A percentile compares a stretch with the other conserved stretches of the same genome.
phyloP scores from a whole-genome alignment of 805 yeast genomes.

The Yamadazyma nakazawae region DNA sequence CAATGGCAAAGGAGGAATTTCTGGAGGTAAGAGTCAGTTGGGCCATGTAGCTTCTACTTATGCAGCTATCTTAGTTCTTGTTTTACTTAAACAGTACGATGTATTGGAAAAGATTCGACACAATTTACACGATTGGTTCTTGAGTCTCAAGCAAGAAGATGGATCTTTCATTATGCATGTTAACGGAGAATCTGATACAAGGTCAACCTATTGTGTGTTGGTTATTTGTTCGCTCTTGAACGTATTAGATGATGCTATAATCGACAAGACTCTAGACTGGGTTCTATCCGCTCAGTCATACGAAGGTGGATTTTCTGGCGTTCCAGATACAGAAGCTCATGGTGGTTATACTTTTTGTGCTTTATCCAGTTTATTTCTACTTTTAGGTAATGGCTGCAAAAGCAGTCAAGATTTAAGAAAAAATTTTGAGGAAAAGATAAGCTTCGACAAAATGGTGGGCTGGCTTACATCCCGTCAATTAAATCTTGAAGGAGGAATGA shows the following conservation, averaged over 20 bases:
- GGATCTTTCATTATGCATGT: slow-evolving; percentile 77
- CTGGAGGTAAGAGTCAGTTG: slow-evolving; percentile 80
- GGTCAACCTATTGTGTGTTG: slow-evolving; percentile 88
- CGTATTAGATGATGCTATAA: slow-evolving; percentile 59
- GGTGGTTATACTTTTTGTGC: slow-evolving; percentile 97
- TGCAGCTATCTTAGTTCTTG: slow-evolving; percentile 67
- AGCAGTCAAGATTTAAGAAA: slow-evolving; percentile 15
- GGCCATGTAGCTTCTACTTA: slow-evolving; percentile 86
- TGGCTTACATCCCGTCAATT: slow-evolving; percentile 78
- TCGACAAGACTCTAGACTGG: slow-evolving; percentile 55
- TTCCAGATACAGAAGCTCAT: slow-evolving; percentile 81
- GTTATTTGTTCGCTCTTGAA: slow-evolving; percentile 64
- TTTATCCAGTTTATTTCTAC: slow-evolving; percentile 53
- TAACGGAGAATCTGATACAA: slow-evolving; percentile 80
- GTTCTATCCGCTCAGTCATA: slow-evolving; percentile 72
- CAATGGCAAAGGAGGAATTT: slow-evolving; percentile 55
- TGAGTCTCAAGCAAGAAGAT: slow-evolving; percentile 56
- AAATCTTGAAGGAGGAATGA: slow-evolving; percentile 76
- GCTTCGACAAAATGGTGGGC: slow-evolving; percentile 48
- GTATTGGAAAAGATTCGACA: slow-evolving; percentile 29
- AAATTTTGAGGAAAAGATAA: slow-evolving; percentile 20
- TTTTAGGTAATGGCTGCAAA: slow-evolving; percentile 24
- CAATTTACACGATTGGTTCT: slow-evolving; percentile 59
- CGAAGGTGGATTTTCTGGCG: slow-evolving; percentile 95
- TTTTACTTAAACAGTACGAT: slow-evolving; percentile 43